Percentiles rank a stretch among this genome's conserved stretches.
phyloP scores from a whole-genome alignment of 2,329 filamentous ascomycete genomes.

The Macrophomina pseudophaseolina region DNA sequence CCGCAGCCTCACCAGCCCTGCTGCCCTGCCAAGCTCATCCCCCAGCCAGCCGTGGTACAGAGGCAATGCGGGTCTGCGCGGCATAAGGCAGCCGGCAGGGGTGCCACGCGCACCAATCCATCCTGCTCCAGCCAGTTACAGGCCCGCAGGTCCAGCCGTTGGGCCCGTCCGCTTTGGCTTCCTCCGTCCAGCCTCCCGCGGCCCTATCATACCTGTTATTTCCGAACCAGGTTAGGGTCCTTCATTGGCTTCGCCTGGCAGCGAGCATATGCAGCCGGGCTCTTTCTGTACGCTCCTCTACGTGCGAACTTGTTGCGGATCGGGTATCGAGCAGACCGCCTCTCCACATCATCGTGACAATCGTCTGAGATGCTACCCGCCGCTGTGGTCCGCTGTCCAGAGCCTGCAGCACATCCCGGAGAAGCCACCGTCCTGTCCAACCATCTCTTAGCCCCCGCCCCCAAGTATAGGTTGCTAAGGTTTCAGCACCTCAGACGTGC shows the following conservation, averaged over 20 bases:
- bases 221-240: neutral
- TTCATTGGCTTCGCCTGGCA: neutral
- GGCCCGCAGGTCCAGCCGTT: neutral
- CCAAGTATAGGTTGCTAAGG: neutral
- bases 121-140: neutral
- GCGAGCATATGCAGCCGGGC: neutral
- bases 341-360: neutral
- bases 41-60: conserved; percentile 24
- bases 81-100: conserved; percentile 13
- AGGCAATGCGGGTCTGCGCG: conserved; percentile 13
- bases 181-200: neutral
- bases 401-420: neutral
- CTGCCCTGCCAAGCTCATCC: conserved; percentile 16
- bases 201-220: neutral
- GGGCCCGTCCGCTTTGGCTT: neutral
- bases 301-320: neutral
- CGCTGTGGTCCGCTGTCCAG: neutral
- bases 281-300: neutral
- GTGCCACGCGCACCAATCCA: conserved; percentile 21
- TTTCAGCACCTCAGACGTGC: conserved; percentile 11
- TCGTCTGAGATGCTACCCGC: conserved; percentile 14
- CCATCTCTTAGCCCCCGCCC: neutral
- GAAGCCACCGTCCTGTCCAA: neutral
- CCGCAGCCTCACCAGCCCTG: neutral
- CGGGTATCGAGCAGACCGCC: neutral